phyloP scores from a whole-genome alignment of 169 alveolate genomes.

The Eimeria necatrix region DNA sequence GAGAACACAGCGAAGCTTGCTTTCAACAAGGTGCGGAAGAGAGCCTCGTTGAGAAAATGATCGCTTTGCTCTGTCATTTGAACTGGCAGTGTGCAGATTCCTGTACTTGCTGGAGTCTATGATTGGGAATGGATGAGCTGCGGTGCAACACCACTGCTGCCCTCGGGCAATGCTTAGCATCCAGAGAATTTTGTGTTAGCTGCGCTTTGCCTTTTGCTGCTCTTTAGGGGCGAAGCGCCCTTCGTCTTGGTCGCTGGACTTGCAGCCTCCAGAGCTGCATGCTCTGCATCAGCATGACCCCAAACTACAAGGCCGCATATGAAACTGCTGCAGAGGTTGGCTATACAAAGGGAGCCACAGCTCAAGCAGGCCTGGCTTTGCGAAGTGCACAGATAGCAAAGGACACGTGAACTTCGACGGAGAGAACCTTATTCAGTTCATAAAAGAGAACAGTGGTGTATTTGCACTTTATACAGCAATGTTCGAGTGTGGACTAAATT shows the following conservation, averaged over 20 bases:
- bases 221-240: conserved; percentile 76
- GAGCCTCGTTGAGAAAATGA: neutral
- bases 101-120: neutral
- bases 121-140: too few species aligned
- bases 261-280: conserved; percentile 66
- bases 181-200: neutral
- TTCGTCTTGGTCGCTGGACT: conserved; percentile 76
- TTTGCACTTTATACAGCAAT: neutral
- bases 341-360: neutral
- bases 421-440: neutral
- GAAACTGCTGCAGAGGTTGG: conserved; percentile 80
- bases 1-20: conserved; percentile 81
- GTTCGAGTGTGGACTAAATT: neutral
- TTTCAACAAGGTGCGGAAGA: conserved; percentile 69
- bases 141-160: neutral
- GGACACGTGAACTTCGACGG: neutral
- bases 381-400: neutral
- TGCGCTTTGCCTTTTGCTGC: neutral
- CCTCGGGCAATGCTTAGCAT: neutral
- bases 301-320: conserved; percentile 76
- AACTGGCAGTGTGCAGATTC: neutral
- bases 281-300: conserved; percentile 68
- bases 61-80: neutral
- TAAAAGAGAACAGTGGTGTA: neutral
- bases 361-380: neutral